Percentiles rank a stretch among this genome's conserved stretches.
Conservation (phyloP, 352 stramenopile genomes). For the Phytophthora podocarpi region DNA sequence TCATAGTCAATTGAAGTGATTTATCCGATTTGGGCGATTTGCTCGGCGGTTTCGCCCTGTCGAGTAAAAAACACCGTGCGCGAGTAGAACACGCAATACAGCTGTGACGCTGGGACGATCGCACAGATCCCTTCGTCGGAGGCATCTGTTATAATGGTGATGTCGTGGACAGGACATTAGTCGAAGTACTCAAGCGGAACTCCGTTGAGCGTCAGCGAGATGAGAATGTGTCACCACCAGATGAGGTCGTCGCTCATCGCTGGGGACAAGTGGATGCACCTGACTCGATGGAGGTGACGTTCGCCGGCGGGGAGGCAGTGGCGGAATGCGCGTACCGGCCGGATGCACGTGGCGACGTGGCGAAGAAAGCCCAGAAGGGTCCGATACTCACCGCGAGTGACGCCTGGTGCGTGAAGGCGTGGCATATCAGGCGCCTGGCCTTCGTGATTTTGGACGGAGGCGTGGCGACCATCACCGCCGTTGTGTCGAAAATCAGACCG, state of each 20-base stretch:
- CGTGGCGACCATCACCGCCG: background rate
- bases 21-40: too few species aligned
- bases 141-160: background rate
- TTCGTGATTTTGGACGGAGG: background rate
- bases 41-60: too few species aligned
- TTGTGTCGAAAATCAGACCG: slow-evolving; percentile 19
- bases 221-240: slow-evolving; percentile 1
- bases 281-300: background rate
- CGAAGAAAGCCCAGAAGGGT: background rate
- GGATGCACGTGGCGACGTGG: slow-evolving; percentile 1
- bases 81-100: too few species aligned
- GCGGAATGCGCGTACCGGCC: background rate
- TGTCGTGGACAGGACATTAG: too few species aligned
- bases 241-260: background rate
- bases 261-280: background rate
- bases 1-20: too few species aligned
- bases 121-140: background rate
- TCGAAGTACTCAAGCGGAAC: background rate
- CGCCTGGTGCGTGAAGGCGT: background rate
- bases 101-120: background rate
- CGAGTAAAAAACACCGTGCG: too few species aligned
- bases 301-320: background rate
- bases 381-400: background rate
- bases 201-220: background rate
- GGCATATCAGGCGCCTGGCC: background rate